Conservation (phyloP, 768 basidiomycete species). For the Termitomyces sp. region DNA sequence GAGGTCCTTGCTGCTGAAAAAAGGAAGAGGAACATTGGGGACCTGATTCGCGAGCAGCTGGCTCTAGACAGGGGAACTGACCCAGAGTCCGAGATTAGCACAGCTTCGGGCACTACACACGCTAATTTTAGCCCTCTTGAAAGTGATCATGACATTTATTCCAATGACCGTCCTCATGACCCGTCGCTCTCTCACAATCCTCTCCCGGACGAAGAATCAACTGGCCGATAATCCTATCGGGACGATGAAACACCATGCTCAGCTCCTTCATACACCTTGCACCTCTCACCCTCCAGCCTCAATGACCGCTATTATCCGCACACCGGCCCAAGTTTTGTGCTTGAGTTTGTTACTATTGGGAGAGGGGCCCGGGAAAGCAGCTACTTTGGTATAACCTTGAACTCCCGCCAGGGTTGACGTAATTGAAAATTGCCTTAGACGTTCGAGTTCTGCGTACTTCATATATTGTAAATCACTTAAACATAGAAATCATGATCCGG, state of each 20-base stretch:
- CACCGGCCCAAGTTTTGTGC: background rate
- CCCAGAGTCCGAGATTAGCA: background rate
- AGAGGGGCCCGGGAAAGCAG: background rate
- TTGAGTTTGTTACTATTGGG: background rate
- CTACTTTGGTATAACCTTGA: background rate
- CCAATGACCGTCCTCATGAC: background rate
- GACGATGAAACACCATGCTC: background rate
- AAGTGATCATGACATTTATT: background rate
- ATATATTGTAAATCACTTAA: background rate
- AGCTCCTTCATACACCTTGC: background rate
- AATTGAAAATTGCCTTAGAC: background rate
- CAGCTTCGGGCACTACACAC: background rate
- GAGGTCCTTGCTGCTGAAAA: background rate
- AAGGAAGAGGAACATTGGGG: background rate
- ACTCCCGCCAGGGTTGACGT: too few species aligned
- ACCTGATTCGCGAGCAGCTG: background rate
- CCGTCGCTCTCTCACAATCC: background rate
- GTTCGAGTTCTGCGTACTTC: background rate
- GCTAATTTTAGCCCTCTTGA: background rate
- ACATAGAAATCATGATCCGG: too few species aligned
- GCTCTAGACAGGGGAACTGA: background rate
- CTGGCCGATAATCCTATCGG: background rate
- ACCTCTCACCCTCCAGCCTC: background rate
- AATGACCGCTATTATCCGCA: background rate
- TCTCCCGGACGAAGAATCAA: background rate